Evolutionary conservation across 169 alveolate genomes (phyloP), one percentile per base, ranked within the genome.

Genomic region (Plasmodium knowlesi): DNA sequence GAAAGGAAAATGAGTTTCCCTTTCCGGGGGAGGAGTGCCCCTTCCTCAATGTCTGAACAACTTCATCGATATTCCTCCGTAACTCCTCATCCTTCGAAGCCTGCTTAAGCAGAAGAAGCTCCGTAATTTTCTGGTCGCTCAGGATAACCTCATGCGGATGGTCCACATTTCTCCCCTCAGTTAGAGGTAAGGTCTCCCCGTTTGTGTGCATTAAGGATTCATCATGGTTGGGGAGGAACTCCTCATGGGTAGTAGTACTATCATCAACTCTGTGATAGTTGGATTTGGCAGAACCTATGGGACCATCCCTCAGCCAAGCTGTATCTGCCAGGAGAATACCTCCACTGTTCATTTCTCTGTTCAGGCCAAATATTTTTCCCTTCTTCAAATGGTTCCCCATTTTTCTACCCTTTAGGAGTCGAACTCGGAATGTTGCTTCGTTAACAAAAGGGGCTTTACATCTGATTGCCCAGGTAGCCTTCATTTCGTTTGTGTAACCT

Each of bases 381-480:
- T 53, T 86, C 28, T 30, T 39, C 14, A 8, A 71, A 70, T 10
- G 10, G 6, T 46, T 30, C 43, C 16, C 16, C 46, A 84, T 32
- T 30, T 86, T 3, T 0, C 9, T 57, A 12, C 76, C 54, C 19
- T 14, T 57, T 32, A 53, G 61, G 32, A 10, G n/a, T 16, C 37
- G 8, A 43, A 16, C 61, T 28, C 22, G 9, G 4, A 85, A 12
- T 5, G 32, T 14, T 3, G 1, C 28, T 8, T 71, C 83, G 30
- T 70, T 32, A 4, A 54, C 16, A 72, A 96, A 96, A 32, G 71
- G 67, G 8, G 57, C 95, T 41, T 93, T 82, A 39, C 98, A 96
- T 22, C 90, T 82, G 37, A 53, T 79, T 9, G 97, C 94, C 98
- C 98, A 96, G 9, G 96, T 78, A 71, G 89, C 94, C 92, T 95